Evolutionary conservation across 2,329 filamentous ascomycete species (phyloP).

Genomic region (Colletotrichum melonis): DNA sequence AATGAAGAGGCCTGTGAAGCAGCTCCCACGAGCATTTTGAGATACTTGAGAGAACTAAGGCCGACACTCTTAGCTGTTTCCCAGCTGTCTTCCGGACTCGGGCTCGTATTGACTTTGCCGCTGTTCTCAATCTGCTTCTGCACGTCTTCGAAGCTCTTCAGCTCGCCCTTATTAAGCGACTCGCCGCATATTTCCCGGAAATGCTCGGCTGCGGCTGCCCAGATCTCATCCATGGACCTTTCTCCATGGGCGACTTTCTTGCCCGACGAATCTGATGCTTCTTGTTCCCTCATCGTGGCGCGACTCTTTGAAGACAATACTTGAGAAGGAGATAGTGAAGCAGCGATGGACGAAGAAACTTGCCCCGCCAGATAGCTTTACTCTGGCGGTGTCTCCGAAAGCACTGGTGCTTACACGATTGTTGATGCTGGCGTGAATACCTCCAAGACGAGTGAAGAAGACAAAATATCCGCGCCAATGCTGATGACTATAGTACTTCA

Average conservation of each 20-base stretch:
- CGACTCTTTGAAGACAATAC: fast-evolving
- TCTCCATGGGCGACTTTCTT: not conserved
- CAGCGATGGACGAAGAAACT: not conserved
- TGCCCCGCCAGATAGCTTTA: not conserved
- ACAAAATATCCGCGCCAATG: not conserved
- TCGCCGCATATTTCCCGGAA: not conserved
- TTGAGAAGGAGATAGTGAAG: not conserved
- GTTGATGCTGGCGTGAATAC: not conserved
- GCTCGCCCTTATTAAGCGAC: not conserved
- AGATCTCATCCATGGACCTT: not conserved
- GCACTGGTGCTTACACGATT: not conserved
- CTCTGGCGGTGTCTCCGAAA: not conserved
- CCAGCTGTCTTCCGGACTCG: not conserved
- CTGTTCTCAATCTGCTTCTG: not conserved
- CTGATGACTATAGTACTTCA: too few species aligned
- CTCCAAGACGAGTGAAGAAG: not conserved
- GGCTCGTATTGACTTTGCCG: not conserved
- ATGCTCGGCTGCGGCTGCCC: not conserved
- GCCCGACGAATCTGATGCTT: not conserved
- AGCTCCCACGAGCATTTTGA: not conserved
- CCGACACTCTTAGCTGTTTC: not conserved
- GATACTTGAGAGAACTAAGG: not conserved
- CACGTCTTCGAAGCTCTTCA: not conserved
- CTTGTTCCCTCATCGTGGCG: not conserved
- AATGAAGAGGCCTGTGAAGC: not conserved